Base-by-base conservation (phyloP, 371 early-diverging fungal species). In the Mortierella polycephala region DNA sequence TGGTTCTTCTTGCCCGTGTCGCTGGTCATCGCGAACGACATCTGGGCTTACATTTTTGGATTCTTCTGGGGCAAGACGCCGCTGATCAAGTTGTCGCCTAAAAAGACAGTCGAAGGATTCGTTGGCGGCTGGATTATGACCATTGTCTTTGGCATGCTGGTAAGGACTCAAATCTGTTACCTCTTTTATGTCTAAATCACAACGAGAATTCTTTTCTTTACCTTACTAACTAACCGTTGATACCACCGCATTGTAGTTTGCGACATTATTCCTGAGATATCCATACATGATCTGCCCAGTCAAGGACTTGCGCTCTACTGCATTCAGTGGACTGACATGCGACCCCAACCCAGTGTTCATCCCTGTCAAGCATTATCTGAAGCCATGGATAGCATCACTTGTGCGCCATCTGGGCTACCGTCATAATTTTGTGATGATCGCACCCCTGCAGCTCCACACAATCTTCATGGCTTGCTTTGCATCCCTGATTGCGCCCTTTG, bases 21-120 rank as follows among this genome's bases (percentile, higher is more conserved):
- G 4, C 86, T 99, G 45, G 99, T 99, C n/a, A 92, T 98, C 56
- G 89, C 92, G 62, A 99, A 99, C 87, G 99, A 99, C 81, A 96
- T 97, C 46, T 93, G 93, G 79, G 99, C 99, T 12, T 99, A 99
- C 82, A 85, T 98, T 49, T 94, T 93, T 82, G 99, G 99, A 9
- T 95, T 96, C 84, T 94, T 96, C 79, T 94, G 86, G 81, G 99
- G 99, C 6, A 87, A 90, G 53, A 98, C 96, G n/a, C 98, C 93
- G 7, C 85, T 99, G 45, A 98, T 97, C 69, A 89, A 90, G 74
- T 85, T 99, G 10, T 94, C 94, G 70, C 99, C 99, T 18, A 99
- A 99, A 82, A 99, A 99, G 88, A 99, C 99, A n/a, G 94, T 96
- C 82, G 99, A 99, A 83, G 99, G 99, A 7, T 99, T 99, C 75